Base-by-base conservation (phyloP, 179 eudicot genomes). In the Silene coronaria region DNA sequence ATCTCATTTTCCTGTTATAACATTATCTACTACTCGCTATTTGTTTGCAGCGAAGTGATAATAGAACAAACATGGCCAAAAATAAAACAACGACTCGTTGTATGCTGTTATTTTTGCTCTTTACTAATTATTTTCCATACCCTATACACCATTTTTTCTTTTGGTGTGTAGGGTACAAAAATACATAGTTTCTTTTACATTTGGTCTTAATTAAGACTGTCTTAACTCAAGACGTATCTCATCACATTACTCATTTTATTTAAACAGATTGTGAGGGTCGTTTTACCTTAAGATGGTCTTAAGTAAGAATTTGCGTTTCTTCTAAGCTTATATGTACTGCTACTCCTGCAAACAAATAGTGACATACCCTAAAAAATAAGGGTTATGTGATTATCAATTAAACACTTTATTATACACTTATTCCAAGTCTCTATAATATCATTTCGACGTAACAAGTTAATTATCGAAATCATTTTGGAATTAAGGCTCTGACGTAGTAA, bases 11-110 rank as follows among this genome's bases (percentile, higher is more conserved):
- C 3, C 14, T 21, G 42, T 1, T n/a, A 6, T 5, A 22, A 48
- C 26, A 63, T 9, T 16, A 26, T 28, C 36, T 12, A 16, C 55
- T 10, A 30, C 4, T 64, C 21, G n/a, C 28, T 23, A 23, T 11
- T 46, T 24, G 14, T 70, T 26, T 68, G 11, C 32, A 22, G 57
- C 46, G 72, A 68, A 68, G 55, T 68, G 72, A 68, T n/a, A n/a
- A 42, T 23, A 68, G n/a, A 42, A 42, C 30, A 17, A 34, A 42
- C 30, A 17, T n/a, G 11, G 9, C 11, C 17, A 1, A 22, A 3
- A 26, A 62, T 4, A 24, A 26, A 48, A 46, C 9, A 24, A 70
- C 55, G 11, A 67, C 6, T 1, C 19, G 57, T 38, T 30, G 51
- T 67, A 66, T 32, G 26, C 6, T 34, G 1, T 19, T 2, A 64